Percentiles rank a stretch among this genome's conserved stretches.
phyloP scores from a whole-genome alignment of 2,329 filamentous ascomycete genomes.

The Beauveria bassiana region DNA sequence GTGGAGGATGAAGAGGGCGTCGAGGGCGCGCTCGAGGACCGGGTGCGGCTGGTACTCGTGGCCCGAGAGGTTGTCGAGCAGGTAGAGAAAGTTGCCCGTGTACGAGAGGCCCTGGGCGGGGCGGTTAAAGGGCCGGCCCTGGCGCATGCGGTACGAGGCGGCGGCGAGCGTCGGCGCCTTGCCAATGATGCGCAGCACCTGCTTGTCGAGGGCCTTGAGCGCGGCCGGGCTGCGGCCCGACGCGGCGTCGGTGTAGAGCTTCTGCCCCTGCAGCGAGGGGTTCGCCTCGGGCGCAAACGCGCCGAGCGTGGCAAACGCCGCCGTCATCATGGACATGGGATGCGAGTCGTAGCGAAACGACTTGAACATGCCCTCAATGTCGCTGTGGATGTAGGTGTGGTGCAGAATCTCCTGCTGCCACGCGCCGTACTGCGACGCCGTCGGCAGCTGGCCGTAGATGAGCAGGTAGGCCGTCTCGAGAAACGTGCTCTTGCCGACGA shows the following conservation, averaged over 20 bases:
- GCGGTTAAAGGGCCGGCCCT: constrained; percentile 42
- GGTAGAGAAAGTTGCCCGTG: constrained; percentile 47
- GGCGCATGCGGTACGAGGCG: constrained; percentile 44
- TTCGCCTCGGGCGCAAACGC: constrained; percentile 43
- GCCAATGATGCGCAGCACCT: constrained; percentile 44
- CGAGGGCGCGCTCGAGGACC: constrained; percentile 41
- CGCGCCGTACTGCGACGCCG: constrained; percentile 27
- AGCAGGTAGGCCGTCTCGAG: constrained; percentile 43
- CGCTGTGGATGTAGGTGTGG: constrained; percentile 41
- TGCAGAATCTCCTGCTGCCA: constrained; percentile 44
- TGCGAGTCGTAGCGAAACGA: constrained; percentile 44
- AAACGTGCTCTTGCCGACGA: constrained; percentile 41
- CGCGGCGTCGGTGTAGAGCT: constrained; percentile 40
- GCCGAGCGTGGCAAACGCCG: constrained; percentile 40
- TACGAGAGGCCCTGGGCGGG: constrained; percentile 40
- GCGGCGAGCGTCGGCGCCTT: constrained; percentile 44
- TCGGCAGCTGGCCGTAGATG: constrained; percentile 43
- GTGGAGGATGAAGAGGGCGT: constrained; percentile 47
- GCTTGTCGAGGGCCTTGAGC: constrained; percentile 39
- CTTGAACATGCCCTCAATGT: constrained; percentile 43
- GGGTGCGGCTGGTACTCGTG: constrained; percentile 40
- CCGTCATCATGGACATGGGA: constrained; percentile 44
- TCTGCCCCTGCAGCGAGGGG: constrained; percentile 41
- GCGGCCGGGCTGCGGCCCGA: constrained; percentile 30
- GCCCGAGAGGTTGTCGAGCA: constrained; percentile 43